A percentile compares a stretch with the other conserved stretches of the same genome.
Evolutionary conservation across 306 rosid genomes (phyloP).

Genomic region (Prunus mira): DNA sequence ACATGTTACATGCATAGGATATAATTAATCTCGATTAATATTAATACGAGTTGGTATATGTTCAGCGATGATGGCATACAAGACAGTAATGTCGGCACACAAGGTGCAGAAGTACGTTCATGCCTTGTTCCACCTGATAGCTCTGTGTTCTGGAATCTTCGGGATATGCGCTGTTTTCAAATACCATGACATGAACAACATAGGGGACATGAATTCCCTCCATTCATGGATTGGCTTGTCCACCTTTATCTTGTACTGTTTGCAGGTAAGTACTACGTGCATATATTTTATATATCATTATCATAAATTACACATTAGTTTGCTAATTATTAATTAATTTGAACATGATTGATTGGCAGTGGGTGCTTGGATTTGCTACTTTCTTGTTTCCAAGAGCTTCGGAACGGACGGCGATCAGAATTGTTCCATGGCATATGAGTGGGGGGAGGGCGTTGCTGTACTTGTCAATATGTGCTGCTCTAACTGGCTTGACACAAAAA

Average conservation of each 20-base stretch:
- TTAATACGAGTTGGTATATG: background rate
- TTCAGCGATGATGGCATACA: slow-evolving; percentile 75
- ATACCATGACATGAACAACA: slow-evolving; percentile 44
- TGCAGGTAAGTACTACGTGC: slow-evolving; percentile 49
- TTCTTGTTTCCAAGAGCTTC: slow-evolving; percentile 46
- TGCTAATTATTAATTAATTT: background rate
- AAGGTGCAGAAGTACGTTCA: slow-evolving; percentile 43
- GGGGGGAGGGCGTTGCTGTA: slow-evolving; percentile 61
- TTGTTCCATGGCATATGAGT: slow-evolving; percentile 57
- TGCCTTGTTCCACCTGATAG: slow-evolving; percentile 49
- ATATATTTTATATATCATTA: background rate
- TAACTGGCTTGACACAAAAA: slow-evolving; percentile 73
- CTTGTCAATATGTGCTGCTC: slow-evolving; percentile 74
- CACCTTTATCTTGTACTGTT: slow-evolving; percentile 52
- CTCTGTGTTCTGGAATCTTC: slow-evolving; percentile 49
- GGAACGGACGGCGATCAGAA: background rate
- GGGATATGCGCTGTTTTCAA: slow-evolving; percentile 77
- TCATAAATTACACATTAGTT: background rate
- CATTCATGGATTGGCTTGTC: slow-evolving; percentile 89
- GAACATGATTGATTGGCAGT: slow-evolving; percentile 31
- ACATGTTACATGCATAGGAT: background rate
- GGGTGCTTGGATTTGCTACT: slow-evolving; percentile 51
- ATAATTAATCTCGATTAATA: background rate
- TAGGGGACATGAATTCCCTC: slow-evolving; percentile 43
- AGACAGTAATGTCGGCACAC: slow-evolving; percentile 36